Conservation (phyloP, 2,329 filamentous ascomycete species). For the Sarocladium kiliense region DNA sequence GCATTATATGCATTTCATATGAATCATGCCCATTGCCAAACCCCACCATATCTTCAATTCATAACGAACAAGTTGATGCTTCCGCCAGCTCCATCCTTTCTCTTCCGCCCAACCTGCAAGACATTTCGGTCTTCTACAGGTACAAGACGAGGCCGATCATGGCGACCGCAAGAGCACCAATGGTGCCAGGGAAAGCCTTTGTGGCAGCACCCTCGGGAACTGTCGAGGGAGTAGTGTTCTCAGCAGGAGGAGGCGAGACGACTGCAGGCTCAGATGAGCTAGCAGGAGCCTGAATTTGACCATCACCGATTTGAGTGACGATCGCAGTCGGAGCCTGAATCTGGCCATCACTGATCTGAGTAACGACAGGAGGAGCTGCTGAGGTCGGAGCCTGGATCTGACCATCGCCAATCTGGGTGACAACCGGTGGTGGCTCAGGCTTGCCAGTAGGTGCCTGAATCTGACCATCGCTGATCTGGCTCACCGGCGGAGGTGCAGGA, state of each 20-base stretch:
- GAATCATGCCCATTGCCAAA: not conserved
- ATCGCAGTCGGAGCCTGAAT: constrained; percentile 11
- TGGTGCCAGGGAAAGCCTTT: constrained; percentile 12
- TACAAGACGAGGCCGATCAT: constrained; percentile 15
- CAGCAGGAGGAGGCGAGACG: not conserved
- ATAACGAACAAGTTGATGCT: too few species aligned
- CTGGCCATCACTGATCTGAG: constrained; percentile 11
- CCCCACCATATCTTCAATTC: not conserved
- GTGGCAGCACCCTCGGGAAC: constrained; percentile 11
- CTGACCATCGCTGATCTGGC: constrained; percentile 12
- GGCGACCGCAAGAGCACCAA: constrained; percentile 13
- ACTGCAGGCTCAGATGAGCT: too few species aligned
- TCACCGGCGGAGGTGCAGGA: not conserved
- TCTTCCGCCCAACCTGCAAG: not conserved
- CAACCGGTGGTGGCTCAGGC: constrained; percentile 16
- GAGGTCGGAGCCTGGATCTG: constrained; percentile 22
- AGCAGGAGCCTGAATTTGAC: too few species aligned
- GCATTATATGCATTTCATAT: not conserved
- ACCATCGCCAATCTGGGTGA: constrained; percentile 26
- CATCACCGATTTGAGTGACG: too few species aligned
- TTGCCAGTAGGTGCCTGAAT: constrained; percentile 7
- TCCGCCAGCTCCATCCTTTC: not conserved
- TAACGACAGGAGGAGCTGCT: constrained; percentile 16
- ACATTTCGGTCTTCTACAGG: constrained; percentile 13
- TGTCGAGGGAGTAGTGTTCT: constrained; percentile 11